Conservation (phyloP, 768 basidiomycete species). For the Naganishia kalamii region DNA sequence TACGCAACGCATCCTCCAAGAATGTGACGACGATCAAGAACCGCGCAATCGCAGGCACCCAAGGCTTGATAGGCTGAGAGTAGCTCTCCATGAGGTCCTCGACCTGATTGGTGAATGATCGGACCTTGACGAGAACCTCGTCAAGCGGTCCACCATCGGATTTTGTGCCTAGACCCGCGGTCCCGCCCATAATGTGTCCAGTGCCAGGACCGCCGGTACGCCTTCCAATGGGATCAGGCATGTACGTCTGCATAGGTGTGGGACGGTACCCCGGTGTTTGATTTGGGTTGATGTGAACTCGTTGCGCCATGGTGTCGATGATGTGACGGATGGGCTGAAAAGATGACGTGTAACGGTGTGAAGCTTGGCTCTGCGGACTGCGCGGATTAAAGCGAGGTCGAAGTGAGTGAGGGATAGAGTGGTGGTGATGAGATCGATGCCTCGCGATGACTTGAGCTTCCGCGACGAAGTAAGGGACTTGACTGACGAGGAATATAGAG, state of each 20-base stretch:
- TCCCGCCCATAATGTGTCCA: conserved; percentile 5
- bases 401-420: neutral
- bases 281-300: conserved; percentile 46
- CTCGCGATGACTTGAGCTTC: neutral
- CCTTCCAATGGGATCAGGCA: conserved; percentile 24
- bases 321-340: neutral
- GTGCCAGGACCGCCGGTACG: conserved; percentile 4
- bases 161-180: neutral
- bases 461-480: neutral
- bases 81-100: conserved; percentile 91
- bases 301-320: conserved; percentile 28
- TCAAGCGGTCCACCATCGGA: conserved; percentile 25
- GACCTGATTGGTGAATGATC: conserved; percentile 50
- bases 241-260: conserved; percentile 23
- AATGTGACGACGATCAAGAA: conserved; percentile 98
- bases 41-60: conserved; percentile 87
- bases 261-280: conserved; percentile 26
- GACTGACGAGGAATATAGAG: neutral
- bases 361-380: too few relatives aligned
- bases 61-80: conserved; percentile 69
- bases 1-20: conserved; percentile 90
- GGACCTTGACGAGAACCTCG: conserved; percentile 35
- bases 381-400: too few relatives aligned
- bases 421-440: neutral
- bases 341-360: neutral